Base-by-base conservation (phyloP, 129 eudicot species). In the Logfia minima region DNA sequence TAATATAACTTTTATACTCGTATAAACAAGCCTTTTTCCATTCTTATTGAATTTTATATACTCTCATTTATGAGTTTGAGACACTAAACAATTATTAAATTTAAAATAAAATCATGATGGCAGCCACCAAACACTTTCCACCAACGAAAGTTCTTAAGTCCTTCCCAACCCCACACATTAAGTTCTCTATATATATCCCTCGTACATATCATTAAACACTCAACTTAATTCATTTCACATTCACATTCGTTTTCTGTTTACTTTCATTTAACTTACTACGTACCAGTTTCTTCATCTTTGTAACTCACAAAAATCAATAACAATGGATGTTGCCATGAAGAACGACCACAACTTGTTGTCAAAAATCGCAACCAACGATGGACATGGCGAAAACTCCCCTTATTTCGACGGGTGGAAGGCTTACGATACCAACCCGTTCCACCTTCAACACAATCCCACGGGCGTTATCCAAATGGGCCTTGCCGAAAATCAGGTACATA, bases 341-440 rank as follows among this genome's bases (percentile, higher is more conserved):
- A 74, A 74, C 41, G 9, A 14, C 58, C 21, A 75, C 29, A 63
- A 31, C n/a, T 32, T 86, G 77, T 68, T 88, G 53, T 88, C 90
- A 3, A 84, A 79, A 28, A 80, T 88, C 16, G 92, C 92, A 55
- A 77, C 83, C 70, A 83, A 63, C 75, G 53, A 84, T 31, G 90
- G 89, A 18, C 92, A 88, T 71, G 92, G 92, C 0, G 92, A 88
- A 84, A 86, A 88, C 74, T 88, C 92, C 0, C 88, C 92, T 2
- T 88, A 88, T 77, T 88, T 88, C 64, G 90, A 88, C 64, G 92
- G 92, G n/a, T 85, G 90, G 92, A 88, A 88, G 52, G 92, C 90
- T 0, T 88, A 86, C 31, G 85, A 88, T 19, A 74, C 84, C 32
- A 81, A 86, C 78, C 92, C 92, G 3, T 88, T 77, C 52, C 84